These are phyloP conservation scores for Scolecobasidium constrictum DNA, from an alignment of 2,329 filamentous ascomycete species.

Conservation along the genomic window DNA sequence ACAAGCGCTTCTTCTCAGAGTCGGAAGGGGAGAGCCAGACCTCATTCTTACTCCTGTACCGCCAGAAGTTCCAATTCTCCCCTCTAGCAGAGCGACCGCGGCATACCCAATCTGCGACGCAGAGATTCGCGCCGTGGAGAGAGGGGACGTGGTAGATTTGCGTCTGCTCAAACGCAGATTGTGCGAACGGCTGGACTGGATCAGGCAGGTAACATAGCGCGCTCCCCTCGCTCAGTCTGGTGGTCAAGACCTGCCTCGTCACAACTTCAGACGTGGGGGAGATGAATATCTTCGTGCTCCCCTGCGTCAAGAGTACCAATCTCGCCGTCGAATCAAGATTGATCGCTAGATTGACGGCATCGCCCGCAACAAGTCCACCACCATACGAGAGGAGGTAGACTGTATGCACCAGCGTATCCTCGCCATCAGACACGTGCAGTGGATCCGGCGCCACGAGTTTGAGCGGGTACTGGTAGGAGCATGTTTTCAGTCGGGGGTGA, in stretches of 20 bases:
- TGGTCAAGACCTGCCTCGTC: slow-evolving; percentile 38
- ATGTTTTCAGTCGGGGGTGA: slow-evolving; percentile 58
- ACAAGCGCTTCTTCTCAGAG: slow-evolving; percentile 40
- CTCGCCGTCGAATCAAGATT: slow-evolving; percentile 53
- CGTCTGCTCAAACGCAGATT: slow-evolving; percentile 72
- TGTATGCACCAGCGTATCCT: slow-evolving; percentile 43
- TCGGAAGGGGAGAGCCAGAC: slow-evolving; percentile 47
- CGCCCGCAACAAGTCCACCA: slow-evolving; percentile 81
- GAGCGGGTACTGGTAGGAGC: slow-evolving; percentile 87
- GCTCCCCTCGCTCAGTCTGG: slow-evolving; percentile 35
- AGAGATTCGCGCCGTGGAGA: slow-evolving; percentile 41
- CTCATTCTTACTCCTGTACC: slow-evolving; percentile 79
- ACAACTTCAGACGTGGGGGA: slow-evolving; percentile 41
- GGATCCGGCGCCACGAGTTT: slow-evolving; percentile 81
- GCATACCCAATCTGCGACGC: slow-evolving; percentile 88
- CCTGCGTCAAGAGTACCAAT: slow-evolving; percentile 52
- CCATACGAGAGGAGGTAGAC: slow-evolving; percentile 92
- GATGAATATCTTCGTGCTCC: slow-evolving; percentile 94
- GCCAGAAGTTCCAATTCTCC: slow-evolving; percentile 75
- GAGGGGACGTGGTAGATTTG: slow-evolving; percentile 56
- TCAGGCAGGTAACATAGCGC: slow-evolving; percentile 66
- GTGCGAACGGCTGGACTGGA: slow-evolving; percentile 81
- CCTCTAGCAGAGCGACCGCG: slow-evolving; percentile 75
- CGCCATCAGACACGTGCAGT: slow-evolving; percentile 37
- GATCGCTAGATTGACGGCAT: slow-evolving; percentile 65